Evolutionary conservation across 148 eudicot genomes (phyloP).

Genomic region (Salicornia ramosissima): DNA sequence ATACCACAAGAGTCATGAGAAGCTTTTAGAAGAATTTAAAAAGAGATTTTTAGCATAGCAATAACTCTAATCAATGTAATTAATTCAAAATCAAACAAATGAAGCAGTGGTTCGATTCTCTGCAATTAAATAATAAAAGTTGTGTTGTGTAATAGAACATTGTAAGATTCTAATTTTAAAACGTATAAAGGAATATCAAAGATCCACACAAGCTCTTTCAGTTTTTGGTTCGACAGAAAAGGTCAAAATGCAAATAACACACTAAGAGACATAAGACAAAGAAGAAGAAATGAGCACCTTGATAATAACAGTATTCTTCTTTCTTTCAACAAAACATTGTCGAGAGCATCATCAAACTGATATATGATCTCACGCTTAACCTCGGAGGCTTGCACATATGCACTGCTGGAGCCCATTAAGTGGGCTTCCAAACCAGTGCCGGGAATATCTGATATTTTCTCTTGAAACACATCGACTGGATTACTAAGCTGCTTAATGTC

Average conservation of each 20-base stretch:
- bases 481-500: constrained; percentile 20
- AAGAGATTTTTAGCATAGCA: neutral
- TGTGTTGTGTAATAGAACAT: neutral
- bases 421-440: constrained; percentile 17
- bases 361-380: constrained; percentile 30
- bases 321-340: constrained; percentile 48
- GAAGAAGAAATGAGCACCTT: constrained; percentile 37
- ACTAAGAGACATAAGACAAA: neutral
- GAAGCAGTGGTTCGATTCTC: neutral
- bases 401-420: constrained; percentile 17
- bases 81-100: neutral
- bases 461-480: constrained; percentile 6
- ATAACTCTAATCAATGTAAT: neutral
- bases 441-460: constrained; percentile 22
- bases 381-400: constrained; percentile 19
- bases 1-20: no score
- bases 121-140: neutral
- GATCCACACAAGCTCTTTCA: neutral
- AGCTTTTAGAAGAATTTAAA: no score
- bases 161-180: neutral
- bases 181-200: neutral
- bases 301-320: constrained; percentile 55
- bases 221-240: neutral
- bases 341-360: constrained; percentile 49
- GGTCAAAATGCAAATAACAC: neutral